phyloP scores from a whole-genome alignment of 2,329 filamentous ascomycete species.

The Helotiales sp. region DNA sequence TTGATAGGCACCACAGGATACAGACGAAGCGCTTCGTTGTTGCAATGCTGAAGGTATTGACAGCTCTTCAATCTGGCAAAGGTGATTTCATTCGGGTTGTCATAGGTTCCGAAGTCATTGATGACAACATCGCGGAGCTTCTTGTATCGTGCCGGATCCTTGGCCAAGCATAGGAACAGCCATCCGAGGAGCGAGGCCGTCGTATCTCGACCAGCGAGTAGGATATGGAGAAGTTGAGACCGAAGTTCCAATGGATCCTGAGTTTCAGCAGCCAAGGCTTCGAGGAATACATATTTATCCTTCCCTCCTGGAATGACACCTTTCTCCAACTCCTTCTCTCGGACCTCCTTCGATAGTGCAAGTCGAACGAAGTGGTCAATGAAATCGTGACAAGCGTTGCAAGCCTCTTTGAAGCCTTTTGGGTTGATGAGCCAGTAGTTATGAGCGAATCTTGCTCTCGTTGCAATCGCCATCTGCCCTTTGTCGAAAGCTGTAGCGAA shows the following conservation, averaged over 20 bases:
- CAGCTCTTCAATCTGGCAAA: conserved; percentile 32
- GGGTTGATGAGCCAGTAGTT: conserved; percentile 31
- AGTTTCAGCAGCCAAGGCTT: conserved; percentile 53
- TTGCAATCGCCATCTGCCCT: conserved; percentile 35
- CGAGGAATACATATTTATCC: conserved; percentile 49
- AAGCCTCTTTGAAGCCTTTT: conserved; percentile 33
- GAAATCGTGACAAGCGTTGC: conserved; percentile 41
- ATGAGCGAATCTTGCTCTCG: conserved; percentile 18
- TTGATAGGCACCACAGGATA: conserved; percentile 57
- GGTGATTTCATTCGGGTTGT: conserved; percentile 28
- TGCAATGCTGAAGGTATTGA: conserved; percentile 31
- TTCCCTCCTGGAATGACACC: conserved; percentile 21
- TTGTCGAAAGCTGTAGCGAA: conserved; percentile 52
- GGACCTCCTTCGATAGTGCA: conserved; percentile 31
- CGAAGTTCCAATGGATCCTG: conserved; percentile 46
- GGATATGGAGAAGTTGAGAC: conserved; percentile 53
- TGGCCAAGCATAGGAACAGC: conserved; percentile 45
- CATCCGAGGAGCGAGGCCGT: conserved; percentile 53
- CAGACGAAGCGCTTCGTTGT: conserved; percentile 47
- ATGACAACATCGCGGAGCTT: conserved; percentile 45
- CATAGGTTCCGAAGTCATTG: conserved; percentile 36
- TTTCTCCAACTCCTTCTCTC: conserved; percentile 33
- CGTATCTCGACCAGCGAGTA: conserved; percentile 60
- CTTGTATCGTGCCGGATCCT: conserved; percentile 41
- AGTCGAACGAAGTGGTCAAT: conserved; percentile 48